phyloP scores from a whole-genome alignment of 2,329 filamentous ascomycete genomes.

The Aspergillus jensenii region DNA sequence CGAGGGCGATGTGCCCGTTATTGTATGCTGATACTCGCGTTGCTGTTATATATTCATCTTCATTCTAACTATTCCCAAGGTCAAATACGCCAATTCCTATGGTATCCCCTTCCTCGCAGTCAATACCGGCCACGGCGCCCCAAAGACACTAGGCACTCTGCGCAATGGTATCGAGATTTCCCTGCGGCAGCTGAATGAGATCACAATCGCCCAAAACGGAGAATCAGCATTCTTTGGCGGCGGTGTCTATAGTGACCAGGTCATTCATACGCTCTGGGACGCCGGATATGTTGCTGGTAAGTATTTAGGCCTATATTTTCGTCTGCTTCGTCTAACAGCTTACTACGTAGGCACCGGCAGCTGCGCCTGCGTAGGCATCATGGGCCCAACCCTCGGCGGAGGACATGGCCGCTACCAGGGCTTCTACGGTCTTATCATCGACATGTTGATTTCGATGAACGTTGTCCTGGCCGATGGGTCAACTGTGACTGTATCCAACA shows the following conservation, averaged over 20 bases:
- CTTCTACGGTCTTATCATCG: not conserved
- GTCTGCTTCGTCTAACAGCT: too few species aligned
- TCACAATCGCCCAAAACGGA: not conserved
- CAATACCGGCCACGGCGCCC: not conserved
- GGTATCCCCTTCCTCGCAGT: not conserved
- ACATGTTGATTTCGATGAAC: not conserved
- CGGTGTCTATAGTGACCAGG: not conserved
- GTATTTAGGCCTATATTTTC: too few species aligned
- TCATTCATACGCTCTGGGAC: not conserved
- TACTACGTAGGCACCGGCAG: not conserved
- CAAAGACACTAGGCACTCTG: not conserved
- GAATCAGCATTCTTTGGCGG: not conserved
- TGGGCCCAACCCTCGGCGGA: not conserved
- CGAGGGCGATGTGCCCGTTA: not conserved
- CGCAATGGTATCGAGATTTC: not conserved
- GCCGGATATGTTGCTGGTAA: not conserved
- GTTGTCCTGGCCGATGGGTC: not conserved
- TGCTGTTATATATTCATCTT: not conserved
- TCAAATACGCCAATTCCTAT: not conserved
- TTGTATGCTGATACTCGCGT: not conserved
- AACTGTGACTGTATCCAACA: not conserved
- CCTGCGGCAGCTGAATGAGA: not conserved
- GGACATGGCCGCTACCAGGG: not conserved
- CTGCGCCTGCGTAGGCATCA: not conserved
- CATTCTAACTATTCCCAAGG: not conserved